Conservation (phyloP, 169 alveolate species). For the Plasmodium cynomolgi region DNA sequence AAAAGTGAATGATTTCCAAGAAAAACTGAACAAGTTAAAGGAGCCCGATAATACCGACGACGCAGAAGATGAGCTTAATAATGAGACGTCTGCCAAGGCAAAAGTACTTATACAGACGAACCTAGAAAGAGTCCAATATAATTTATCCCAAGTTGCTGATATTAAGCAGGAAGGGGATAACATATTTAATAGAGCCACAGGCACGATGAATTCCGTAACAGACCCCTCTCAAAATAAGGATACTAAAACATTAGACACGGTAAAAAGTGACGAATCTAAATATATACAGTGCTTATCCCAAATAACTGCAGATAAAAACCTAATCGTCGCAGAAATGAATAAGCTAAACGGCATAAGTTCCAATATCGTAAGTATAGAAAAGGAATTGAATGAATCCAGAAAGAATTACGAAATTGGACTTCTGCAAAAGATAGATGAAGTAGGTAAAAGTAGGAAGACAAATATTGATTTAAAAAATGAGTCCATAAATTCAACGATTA, state of each 20-base stretch:
- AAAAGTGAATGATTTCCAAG: not conserved
- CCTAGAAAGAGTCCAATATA: not conserved
- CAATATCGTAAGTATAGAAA: not conserved
- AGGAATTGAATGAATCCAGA: not conserved
- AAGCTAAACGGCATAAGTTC: not conserved
- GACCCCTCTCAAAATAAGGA: not conserved
- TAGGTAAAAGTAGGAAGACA: not conserved
- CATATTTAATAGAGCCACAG: not conserved
- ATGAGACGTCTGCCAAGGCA: not conserved
- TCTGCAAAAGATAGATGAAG: slow-evolving; percentile 3
- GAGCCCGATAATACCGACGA: not conserved
- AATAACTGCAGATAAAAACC: not conserved
- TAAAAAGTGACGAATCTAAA: not conserved
- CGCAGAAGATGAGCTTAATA: not conserved
- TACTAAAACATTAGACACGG: not conserved
- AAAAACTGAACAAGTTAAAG: not conserved
- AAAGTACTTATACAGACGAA: not conserved
- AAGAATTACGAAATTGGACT: slow-evolving; percentile 32
- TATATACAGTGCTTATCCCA: not conserved
- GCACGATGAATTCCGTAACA: not conserved
- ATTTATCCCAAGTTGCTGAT: not conserved
- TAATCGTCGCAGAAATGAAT: not conserved
- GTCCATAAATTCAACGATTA: not conserved
- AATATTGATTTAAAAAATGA: not conserved
- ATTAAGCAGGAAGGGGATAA: not conserved